These are phyloP conservation scores for Benincasa hispida DNA, from an alignment of 306 rosid genomes.

Conservation along the genomic window DNA sequence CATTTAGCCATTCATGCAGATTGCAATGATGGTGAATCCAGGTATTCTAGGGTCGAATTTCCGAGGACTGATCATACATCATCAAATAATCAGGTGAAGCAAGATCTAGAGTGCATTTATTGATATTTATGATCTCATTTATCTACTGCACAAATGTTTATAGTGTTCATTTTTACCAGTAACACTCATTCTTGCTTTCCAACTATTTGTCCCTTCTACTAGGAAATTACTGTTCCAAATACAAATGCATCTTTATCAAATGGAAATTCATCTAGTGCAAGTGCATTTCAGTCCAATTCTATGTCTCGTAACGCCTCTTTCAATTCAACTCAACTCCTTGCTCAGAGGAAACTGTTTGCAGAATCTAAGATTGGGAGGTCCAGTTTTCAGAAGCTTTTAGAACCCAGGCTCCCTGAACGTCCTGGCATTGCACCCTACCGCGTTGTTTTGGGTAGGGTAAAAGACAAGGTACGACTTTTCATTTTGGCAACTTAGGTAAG, in stretches of 20 bases:
- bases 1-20: constrained; percentile 23
- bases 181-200: neutral
- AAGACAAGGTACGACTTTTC: constrained; percentile 54
- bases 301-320: constrained; percentile 24
- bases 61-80: constrained; percentile 40
- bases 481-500: neutral
- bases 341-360: constrained; percentile 46
- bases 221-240: constrained; percentile 8
- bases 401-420: constrained; percentile 57
- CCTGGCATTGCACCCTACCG: constrained; percentile 80
- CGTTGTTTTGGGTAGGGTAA: constrained; percentile 68
- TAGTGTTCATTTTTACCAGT: neutral
- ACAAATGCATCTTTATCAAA: constrained; percentile 11
- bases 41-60: constrained; percentile 47
- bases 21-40: constrained; percentile 52
- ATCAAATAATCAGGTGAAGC: constrained; percentile 45
- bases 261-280: constrained; percentile 25
- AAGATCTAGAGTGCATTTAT: constrained; percentile 9
- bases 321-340: constrained; percentile 37
- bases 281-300: constrained; percentile 20
- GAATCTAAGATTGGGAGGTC: constrained; percentile 64
- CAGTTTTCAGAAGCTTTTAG: constrained; percentile 83
- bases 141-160: neutral
- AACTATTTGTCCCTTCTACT: constrained; percentile 1
- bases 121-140: neutral